These are phyloP conservation scores for Calophaca sinica DNA, from an alignment of 306 rosid species.

Conservation along the genomic window DNA sequence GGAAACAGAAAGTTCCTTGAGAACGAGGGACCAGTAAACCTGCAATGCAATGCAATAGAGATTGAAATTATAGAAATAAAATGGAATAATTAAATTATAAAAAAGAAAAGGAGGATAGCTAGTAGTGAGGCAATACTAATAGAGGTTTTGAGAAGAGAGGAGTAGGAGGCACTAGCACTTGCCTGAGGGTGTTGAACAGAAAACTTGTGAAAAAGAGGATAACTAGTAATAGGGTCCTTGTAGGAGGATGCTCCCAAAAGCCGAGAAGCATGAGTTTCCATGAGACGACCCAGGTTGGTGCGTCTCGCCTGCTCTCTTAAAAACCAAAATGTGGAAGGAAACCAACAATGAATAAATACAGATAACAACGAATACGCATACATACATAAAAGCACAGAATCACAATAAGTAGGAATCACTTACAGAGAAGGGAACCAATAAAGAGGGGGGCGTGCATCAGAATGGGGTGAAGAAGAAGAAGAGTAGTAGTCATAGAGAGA, in stretches of 20 bases:
- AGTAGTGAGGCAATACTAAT: too few relatives aligned
- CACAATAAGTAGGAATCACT: not conserved
- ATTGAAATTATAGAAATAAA: not conserved
- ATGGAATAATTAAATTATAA: too few relatives aligned
- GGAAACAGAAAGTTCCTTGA: constrained; percentile 73
- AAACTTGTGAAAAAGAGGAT: constrained; percentile 63
- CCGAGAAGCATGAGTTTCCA: constrained; percentile 70
- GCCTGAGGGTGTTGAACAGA: constrained; percentile 74
- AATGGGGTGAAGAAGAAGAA: constrained; percentile 43
- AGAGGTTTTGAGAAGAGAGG: too few relatives aligned
- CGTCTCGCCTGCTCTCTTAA: constrained; percentile 58
- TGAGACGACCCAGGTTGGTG: constrained; percentile 73
- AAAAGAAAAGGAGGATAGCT: too few relatives aligned
- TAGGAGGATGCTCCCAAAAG: constrained; percentile 71
- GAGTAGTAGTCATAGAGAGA: constrained; percentile 55
- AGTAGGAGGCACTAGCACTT: not conserved
- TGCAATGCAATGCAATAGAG: constrained; percentile 30
- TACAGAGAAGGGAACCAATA: constrained; percentile 90
- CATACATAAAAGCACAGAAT: too few relatives aligned
- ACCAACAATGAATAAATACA: not conserved
- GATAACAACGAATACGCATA: not conserved
- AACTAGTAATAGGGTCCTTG: constrained; percentile 81
- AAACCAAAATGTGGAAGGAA: too few relatives aligned
- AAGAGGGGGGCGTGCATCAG: constrained; percentile 58
- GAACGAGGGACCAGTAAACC: constrained; percentile 83